A percentile compares a stretch with the other conserved stretches of the same genome.
These are phyloP conservation scores for Aspergillus ustus DNA, from an alignment of 2,329 filamentous ascomycete species.

Conservation along the genomic window DNA sequence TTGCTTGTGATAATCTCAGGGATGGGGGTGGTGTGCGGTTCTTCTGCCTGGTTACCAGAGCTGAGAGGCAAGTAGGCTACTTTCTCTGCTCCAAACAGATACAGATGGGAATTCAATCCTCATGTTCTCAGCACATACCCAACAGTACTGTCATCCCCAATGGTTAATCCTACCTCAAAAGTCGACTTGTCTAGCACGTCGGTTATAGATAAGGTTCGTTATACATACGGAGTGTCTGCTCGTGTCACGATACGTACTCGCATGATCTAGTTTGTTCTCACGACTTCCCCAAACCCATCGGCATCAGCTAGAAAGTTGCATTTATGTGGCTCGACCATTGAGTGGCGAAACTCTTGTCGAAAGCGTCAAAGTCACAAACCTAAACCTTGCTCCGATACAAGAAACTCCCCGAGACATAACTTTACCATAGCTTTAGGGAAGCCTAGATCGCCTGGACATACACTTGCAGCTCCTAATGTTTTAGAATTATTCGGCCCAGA, in stretches of 20 bases:
- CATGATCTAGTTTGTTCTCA: background rate
- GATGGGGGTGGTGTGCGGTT: background rate
- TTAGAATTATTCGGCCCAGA: background rate
- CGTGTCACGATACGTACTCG: background rate
- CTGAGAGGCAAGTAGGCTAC: background rate
- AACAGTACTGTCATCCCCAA: background rate
- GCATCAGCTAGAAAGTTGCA: background rate
- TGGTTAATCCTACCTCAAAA: background rate
- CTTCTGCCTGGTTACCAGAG: background rate
- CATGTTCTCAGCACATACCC: background rate
- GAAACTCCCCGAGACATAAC: background rate
- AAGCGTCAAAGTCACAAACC: background rate
- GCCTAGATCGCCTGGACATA: background rate
- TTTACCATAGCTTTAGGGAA: background rate
- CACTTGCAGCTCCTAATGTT: background rate
- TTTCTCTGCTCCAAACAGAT: background rate
- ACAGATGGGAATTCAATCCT: background rate
- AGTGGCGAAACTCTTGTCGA: background rate
- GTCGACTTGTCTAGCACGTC: background rate
- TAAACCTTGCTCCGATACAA: background rate
- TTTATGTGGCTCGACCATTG: background rate
- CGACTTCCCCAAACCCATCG: background rate
- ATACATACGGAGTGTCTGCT: background rate
- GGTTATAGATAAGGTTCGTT: background rate
- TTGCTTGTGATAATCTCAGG: background rate